Evolutionary conservation across 148 eudicot genomes (phyloP), one percentile per base, ranked within the genome.

Genomic region (Fallopia convolvulus): DNA sequence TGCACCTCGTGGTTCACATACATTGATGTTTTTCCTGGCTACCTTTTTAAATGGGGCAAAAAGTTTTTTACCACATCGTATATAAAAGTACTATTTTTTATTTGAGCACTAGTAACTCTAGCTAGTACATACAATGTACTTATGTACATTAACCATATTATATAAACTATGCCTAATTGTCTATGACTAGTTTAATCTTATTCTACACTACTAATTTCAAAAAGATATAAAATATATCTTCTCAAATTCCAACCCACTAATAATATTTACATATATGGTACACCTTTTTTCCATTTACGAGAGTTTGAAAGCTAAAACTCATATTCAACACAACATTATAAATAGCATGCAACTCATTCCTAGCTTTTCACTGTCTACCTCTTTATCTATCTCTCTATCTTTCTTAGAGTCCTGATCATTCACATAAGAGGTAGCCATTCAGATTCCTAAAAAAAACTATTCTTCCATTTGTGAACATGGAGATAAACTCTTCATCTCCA

Each of bases 21-120:
- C 0, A 20, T 6, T n/a, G 26, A 20, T 55, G 23, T 17, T 63
- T 63, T 11, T 63, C 36, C 70, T 63, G 0, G 15, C 15, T 63
- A 4, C 6, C 15, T 63, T 26, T 11, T 63, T 30, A 30, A n/a
- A 63, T 12, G 36, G 70, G 3, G 5, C 30, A 63, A 63, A 58
- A 61, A 1, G 15, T 63, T 18, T 63, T 63, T 63, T 26, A 63
- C 70, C 70, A 63, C 39, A 32, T 63, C 14, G 30, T 30, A 23
- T 48, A 11, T 48, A 48, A 48, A 48, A 48, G 14, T 53, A 53
- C 20, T 17, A 26, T 60, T 60, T 61, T 1, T 9, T 1, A 10
- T 21, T 53, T 61, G 68, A 61, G 32, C 39, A 61, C 68, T 61
- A 26, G 68, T 61, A 61, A 26, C 68, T 61, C 26, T 63, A 63